phyloP scores from a whole-genome alignment of 352 stramenopile genomes.

The Phytophthora crassamura region DNA sequence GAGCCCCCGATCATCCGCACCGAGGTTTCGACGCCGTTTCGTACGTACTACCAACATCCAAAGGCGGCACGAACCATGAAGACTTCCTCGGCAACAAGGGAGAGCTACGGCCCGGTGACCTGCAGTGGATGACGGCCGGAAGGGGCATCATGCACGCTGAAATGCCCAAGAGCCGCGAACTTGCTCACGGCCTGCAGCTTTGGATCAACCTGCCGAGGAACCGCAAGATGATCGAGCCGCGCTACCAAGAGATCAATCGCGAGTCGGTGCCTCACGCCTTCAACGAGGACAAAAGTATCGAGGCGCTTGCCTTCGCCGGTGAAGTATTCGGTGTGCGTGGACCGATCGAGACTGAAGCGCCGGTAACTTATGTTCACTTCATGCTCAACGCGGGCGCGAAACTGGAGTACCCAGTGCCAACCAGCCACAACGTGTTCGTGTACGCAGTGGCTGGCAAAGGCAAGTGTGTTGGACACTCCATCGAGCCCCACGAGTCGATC shows the following conservation, averaged over 20 bases:
- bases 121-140: constrained; percentile 66
- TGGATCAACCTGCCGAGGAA: constrained; percentile 57
- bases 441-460: constrained; percentile 46
- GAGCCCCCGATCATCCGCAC: constrained; percentile 91
- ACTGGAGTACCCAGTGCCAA: constrained; percentile 49
- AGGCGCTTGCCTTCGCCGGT: constrained; percentile 58
- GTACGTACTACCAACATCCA: constrained; percentile 73
- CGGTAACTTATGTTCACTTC: constrained; percentile 65
- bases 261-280: constrained; percentile 51
- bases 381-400: constrained; percentile 39
- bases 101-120: constrained; percentile 44
- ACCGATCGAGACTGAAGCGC: constrained; percentile 50
- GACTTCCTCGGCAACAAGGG: constrained; percentile 75
- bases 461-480: constrained; percentile 24
- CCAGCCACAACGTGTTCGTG: constrained; percentile 50
- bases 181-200: constrained; percentile 49
- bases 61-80: constrained; percentile 85
- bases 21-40: constrained; percentile 92
- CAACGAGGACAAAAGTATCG: constrained; percentile 48
- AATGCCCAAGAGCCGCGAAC: constrained; percentile 44
- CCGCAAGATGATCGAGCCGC: constrained; percentile 49
- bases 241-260: constrained; percentile 62
- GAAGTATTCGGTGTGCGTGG: constrained; percentile 52
- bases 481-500: constrained; percentile 42
- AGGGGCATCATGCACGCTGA: constrained; percentile 61